Evolutionary conservation across 768 basidiomycete species (phyloP).

Genomic region (Amanita jacksonii): DNA sequence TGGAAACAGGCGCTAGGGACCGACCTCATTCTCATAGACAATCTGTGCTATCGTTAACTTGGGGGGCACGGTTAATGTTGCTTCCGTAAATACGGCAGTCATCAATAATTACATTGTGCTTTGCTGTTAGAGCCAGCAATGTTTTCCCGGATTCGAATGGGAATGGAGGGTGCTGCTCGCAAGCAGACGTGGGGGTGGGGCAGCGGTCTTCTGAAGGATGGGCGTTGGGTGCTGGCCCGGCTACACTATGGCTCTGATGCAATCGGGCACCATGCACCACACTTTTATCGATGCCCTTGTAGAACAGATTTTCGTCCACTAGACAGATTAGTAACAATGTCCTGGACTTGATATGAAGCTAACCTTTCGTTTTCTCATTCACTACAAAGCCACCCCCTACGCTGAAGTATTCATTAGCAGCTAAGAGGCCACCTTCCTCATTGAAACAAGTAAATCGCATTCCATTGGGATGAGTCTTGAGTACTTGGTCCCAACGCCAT

Average conservation of each 20-base stretch:
- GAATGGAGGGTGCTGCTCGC: constrained; percentile 61
- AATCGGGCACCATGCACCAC: constrained; percentile 73
- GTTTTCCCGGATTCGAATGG: constrained; percentile 74
- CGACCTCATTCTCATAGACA: constrained; percentile 83
- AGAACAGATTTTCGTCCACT: constrained; percentile 93
- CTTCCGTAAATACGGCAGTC: too few relatives aligned
- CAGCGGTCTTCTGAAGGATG: not conserved
- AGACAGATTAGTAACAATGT: constrained; percentile 4
- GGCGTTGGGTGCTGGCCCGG: constrained; percentile 23
- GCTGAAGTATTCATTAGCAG: constrained; percentile 92
- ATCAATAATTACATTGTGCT: constrained; percentile 51
- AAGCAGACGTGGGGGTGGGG: not conserved
- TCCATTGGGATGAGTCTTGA: constrained; percentile 85
- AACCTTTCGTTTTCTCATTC: constrained; percentile 88
- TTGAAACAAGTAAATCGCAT: constrained; percentile 88
- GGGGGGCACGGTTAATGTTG: not conserved
- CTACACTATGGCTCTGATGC: constrained; percentile 46
- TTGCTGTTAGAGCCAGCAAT: constrained; percentile 64
- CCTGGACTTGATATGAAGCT: not conserved
- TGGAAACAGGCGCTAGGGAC: not conserved
- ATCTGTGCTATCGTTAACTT: constrained; percentile 93
- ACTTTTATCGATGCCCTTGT: constrained; percentile 82
- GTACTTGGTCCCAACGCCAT: constrained; percentile 85
- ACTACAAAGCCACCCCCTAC: constrained; percentile 95
- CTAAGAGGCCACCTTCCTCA: constrained; percentile 74